Percentiles rank a stretch among this genome's conserved stretches.
These are phyloP conservation scores for Yamadazyma takamatsuzukensis DNA, from an alignment of 805 yeast genomes.

Conservation along the genomic window DNA sequence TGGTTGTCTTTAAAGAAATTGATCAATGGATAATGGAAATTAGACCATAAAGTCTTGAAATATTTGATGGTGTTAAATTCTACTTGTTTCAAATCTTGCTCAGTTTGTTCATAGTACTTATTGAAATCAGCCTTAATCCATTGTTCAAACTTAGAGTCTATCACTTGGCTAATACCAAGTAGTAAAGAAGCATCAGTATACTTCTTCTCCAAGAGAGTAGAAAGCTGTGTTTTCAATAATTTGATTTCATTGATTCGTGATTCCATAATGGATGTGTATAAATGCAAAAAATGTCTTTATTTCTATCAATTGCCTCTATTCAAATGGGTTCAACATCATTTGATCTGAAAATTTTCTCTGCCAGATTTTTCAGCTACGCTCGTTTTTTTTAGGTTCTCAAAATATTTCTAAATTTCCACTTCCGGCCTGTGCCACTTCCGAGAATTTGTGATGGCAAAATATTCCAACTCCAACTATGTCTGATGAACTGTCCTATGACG, in stretches of 20 bases:
- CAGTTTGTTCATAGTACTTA: slow-evolving; percentile 21
- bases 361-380: no score
- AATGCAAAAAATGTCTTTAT: background rate
- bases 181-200: slow-evolving; percentile 41
- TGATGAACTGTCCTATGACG: no score
- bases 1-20: slow-evolving; percentile 49
- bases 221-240: slow-evolving; percentile 17
- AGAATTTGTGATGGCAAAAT: no score
- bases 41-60: slow-evolving; percentile 53
- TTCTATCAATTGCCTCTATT: no score
- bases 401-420: no score
- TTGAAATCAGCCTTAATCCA: slow-evolving; percentile 38
- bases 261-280: background rate
- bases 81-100: slow-evolving; percentile 10
- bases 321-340: slow-evolving; percentile 1
- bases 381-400: no score
- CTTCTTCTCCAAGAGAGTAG: slow-evolving; percentile 15
- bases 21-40: slow-evolving; percentile 61
- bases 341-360: background rate
- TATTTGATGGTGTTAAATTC: slow-evolving; percentile 35
- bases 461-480: no score
- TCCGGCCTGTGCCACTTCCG: no score
- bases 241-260: no score
- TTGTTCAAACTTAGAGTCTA: slow-evolving; percentile 43
- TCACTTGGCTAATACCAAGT: slow-evolving; percentile 46